phyloP scores from a whole-genome alignment of 306 rosid genomes.

The Prinsepia uniflora region DNA sequence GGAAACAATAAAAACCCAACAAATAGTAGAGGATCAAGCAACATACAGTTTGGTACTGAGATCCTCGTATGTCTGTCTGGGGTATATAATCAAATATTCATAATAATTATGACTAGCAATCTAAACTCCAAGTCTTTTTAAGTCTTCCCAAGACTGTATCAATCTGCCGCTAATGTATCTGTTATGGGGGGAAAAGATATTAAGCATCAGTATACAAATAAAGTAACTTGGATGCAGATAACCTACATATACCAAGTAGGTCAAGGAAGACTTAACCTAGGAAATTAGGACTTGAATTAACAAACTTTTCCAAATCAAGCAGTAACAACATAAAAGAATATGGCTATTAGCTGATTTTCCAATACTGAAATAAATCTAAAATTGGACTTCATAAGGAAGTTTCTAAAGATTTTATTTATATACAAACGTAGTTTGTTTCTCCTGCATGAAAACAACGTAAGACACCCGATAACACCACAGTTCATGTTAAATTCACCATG shows the following conservation, averaged over 20 bases:
- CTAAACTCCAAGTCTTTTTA: constrained; percentile 6
- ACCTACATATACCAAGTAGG: neutral
- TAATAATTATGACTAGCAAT: neutral
- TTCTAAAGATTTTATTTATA: neutral
- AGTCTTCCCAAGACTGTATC: constrained; percentile 2
- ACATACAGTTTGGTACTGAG: constrained; percentile 12
- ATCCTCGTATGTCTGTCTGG: neutral
- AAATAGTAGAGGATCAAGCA: neutral
- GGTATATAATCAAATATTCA: constrained; percentile 6
- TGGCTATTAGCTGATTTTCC: neutral
- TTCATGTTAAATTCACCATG: neutral
- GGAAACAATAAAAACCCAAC: constrained; percentile 1
- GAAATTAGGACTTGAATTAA: neutral
- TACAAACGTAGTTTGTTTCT: neutral
- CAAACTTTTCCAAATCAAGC: neutral
- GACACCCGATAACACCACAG: neutral
- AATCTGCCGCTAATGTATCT: neutral
- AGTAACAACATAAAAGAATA: neutral
- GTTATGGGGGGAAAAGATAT: neutral
- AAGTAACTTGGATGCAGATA: neutral
- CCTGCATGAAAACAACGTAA: neutral
- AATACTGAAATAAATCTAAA: neutral
- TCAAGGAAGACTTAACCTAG: neutral
- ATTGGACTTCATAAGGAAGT: neutral
- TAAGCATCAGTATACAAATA: neutral